Evolutionary conservation across 2,329 filamentous ascomycete genomes (phyloP).

Genomic region (Epichloe elymi): DNA sequence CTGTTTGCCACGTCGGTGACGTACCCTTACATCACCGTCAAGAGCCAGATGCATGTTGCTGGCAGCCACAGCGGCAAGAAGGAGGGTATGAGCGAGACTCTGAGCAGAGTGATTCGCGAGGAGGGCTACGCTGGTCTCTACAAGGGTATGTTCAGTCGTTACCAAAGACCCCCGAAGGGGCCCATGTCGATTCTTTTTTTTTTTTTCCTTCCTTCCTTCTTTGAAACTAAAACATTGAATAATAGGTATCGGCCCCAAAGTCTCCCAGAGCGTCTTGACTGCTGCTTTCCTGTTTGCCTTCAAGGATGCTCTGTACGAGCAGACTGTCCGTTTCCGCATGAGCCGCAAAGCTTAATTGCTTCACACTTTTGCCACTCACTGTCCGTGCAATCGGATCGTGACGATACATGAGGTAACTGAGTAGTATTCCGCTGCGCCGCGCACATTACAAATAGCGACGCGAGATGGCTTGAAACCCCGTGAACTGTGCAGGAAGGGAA

Average conservation of each 20-base stretch:
- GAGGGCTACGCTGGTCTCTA: conserved; percentile 91
- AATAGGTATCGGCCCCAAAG: conserved; percentile 83
- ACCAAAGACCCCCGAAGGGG: neutral
- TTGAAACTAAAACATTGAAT: conserved; percentile 3
- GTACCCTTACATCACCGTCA: conserved; percentile 97
- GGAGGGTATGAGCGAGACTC: conserved; percentile 65
- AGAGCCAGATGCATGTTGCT: conserved; percentile 94
- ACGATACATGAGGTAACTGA: neutral
- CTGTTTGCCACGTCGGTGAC: conserved; percentile 86
- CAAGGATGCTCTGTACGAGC: conserved; percentile 89
- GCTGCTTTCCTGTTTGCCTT: conserved; percentile 95
- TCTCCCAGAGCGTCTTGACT: conserved; percentile 92
- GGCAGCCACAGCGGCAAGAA: conserved; percentile 54
- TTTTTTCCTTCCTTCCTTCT: neutral
- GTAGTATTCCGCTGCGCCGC: neutral
- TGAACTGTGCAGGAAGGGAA: neutral
- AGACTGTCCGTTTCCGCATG: conserved; percentile 54
- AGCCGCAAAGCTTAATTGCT: conserved; percentile 14
- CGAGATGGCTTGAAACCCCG: no score
- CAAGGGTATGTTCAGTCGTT: conserved; percentile 48
- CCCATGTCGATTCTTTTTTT: neutral
- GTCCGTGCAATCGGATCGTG: neutral
- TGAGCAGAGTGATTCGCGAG: conserved; percentile 69
- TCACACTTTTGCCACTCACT: no score
- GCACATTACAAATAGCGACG: neutral